Evolutionary conservation across 2,329 filamentous ascomycete genomes (phyloP), one percentile per base, ranked within the genome.

Genomic region (Ophidiomyces ophidiicola): DNA sequence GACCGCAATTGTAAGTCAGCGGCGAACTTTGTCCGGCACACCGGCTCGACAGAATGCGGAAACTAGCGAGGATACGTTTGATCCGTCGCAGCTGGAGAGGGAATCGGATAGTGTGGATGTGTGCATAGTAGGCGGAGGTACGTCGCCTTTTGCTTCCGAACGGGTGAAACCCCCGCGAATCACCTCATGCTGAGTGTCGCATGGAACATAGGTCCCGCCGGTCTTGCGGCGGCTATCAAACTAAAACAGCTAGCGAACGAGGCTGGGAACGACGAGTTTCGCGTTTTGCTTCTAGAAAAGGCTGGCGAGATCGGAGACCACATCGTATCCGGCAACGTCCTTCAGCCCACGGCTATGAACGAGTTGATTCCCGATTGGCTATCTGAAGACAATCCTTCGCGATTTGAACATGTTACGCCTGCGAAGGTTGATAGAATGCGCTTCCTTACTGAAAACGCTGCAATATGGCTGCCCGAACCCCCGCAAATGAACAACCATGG

Each of bases 401-500:
- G 84, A 47, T 98, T 96, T 66, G 76, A 86, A 61, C 71, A 84
- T 61, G 83, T 80, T 43, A 98, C 90, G 1, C 80, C 86, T 14
- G 88, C 86, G 3, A 80, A 75, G 46, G 68, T 67, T 35, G 90
- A 98, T 55, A 80, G 78, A 63, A 94, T 98, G 88, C 80, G 84
- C 50, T 94, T 94, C 63, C 71, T 98, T 45, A 96, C 88, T 32
- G 82, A 87, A 66, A 81, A 70, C 39, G 69, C 69, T 45, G 69
- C 86, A 0, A 76, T 93, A 42, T 84, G 85, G 4, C 68, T 96
- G 38, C 90, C 88, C 1, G 77, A 80, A 8, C 90, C 90, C 31
- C 90, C 90, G 21, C 90, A 96, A 66, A 98, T 98, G 90, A 77
- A 87, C 68, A 98, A 98, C 59, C 76, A 93, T 54, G 90, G 90